Percentiles rank a stretch among this genome's conserved stretches.
Conservation (phyloP, 2,329 filamentous ascomycete genomes). For the Alternaria rosae region DNA sequence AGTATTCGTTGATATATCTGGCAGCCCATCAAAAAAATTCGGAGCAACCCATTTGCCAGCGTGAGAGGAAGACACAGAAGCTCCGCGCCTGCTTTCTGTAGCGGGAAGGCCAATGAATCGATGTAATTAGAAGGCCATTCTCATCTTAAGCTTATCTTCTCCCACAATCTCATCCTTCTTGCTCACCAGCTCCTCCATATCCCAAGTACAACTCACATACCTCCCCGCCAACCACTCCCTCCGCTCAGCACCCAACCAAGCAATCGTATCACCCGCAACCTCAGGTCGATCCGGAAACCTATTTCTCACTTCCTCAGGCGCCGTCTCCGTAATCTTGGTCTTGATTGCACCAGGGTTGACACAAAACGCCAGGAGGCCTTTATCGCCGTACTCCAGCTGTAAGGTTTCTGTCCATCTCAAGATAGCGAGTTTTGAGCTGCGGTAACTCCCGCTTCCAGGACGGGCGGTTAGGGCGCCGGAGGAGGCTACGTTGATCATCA, state of each 20-base stretch:
- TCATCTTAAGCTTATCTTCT: constrained; percentile 25
- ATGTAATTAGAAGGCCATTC: constrained; percentile 3
- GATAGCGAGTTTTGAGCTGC: constrained; percentile 58
- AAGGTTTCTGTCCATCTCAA: constrained; percentile 59
- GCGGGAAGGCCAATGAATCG: background rate
- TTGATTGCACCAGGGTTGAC: constrained; percentile 30
- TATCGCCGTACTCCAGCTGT: constrained; percentile 46
- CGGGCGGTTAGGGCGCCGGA: constrained; percentile 48
- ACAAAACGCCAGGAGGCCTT: constrained; percentile 20
- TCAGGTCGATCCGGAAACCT: constrained; percentile 11
- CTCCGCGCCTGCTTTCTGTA: background rate
- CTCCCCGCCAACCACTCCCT: constrained; percentile 27
- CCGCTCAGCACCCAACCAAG: constrained; percentile 23
- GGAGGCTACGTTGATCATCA: constrained; percentile 57
- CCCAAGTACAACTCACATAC: constrained; percentile 28
- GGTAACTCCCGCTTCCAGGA: constrained; percentile 44
- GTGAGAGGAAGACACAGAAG: background rate
- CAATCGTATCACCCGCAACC: constrained; percentile 17
- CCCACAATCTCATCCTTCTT: constrained; percentile 26
- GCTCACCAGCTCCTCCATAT: constrained; percentile 25
- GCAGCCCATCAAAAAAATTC: too few species aligned
- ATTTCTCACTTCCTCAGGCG: constrained; percentile 5
- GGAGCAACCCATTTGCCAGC: too few species aligned
- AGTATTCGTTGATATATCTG: too few species aligned
- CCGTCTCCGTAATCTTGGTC: constrained; percentile 21